phyloP scores from a whole-genome alignment of 768 basidiomycete genomes.

The Serendipita sp. region DNA sequence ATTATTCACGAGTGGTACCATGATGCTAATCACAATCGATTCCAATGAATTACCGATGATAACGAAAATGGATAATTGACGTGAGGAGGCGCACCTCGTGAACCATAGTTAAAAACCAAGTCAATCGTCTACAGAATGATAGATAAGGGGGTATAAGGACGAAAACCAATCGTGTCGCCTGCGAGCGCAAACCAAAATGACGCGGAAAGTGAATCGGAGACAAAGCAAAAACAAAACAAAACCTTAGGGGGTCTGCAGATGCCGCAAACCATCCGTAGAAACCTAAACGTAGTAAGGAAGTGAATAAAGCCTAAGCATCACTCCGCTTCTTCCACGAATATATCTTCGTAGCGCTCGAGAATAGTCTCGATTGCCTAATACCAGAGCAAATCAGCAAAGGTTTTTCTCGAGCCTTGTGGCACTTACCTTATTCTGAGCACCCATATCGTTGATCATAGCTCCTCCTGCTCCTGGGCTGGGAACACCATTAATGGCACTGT shows the following conservation, averaged over 20 bases:
- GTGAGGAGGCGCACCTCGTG: too few species aligned
- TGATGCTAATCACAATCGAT: too few species aligned
- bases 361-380: conserved; percentile 86
- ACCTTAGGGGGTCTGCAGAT: neutral
- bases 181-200: neutral
- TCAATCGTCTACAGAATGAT: too few species aligned
- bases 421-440: conserved; percentile 47
- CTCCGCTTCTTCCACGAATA: conserved; percentile 70
- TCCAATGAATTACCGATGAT: too few species aligned
- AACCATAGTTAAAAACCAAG: too few species aligned
- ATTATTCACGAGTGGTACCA: too few species aligned
- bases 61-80: too few species aligned
- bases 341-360: conserved; percentile 83
- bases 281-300: neutral
- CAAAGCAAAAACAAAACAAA: neutral
- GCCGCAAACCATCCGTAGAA: neutral
- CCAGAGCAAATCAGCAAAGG: neutral
- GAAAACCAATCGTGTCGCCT: too few species aligned
- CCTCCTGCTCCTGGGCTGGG: conserved; percentile 22
- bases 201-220: neutral
- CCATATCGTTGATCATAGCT: conserved; percentile 29
- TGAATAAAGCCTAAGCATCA: neutral
- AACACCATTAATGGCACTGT: conserved; percentile 11
- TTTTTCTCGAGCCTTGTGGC: neutral
- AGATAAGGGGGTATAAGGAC: too few species aligned